phyloP scores from a whole-genome alignment of 352 stramenopile genomes.

The Phytophthora syringae region DNA sequence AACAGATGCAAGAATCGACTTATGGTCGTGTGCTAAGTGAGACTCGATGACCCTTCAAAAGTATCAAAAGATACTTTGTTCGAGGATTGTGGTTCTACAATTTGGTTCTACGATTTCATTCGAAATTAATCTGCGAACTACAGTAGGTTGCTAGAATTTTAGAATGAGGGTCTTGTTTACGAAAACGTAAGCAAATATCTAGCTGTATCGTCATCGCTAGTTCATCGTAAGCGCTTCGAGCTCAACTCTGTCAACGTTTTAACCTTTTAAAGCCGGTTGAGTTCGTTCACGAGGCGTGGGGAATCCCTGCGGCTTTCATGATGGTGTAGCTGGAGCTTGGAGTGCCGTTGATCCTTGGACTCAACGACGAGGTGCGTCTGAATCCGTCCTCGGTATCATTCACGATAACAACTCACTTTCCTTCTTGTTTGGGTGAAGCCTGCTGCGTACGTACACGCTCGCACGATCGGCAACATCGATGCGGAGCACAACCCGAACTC shows the following conservation, averaged over 20 bases:
- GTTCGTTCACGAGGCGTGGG: too few species aligned
- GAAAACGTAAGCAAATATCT: too few species aligned
- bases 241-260: too few species aligned
- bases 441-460: constrained; percentile 48
- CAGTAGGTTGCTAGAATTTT: too few species aligned
- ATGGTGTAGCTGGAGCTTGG: constrained; percentile 56
- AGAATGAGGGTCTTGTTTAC: too few species aligned
- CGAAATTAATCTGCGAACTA: too few species aligned
- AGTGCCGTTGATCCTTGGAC: constrained; percentile 36
- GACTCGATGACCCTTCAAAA: background rate
- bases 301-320: too few species aligned
- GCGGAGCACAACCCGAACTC: constrained; percentile 42
- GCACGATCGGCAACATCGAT: constrained; percentile 32
- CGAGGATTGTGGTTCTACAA: too few species aligned
- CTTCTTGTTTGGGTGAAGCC: constrained; percentile 25
- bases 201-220: too few species aligned
- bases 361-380: constrained; percentile 32
- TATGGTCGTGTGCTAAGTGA: background rate
- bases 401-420: background rate
- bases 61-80: background rate
- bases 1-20: background rate
- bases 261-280: too few species aligned
- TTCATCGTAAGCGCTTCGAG: too few species aligned
- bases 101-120: too few species aligned
- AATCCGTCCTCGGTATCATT: background rate